Percentiles rank a stretch among this genome's conserved stretches.
phyloP scores from a whole-genome alignment of 129 eudicot species.

The Sambucus nigra region DNA sequence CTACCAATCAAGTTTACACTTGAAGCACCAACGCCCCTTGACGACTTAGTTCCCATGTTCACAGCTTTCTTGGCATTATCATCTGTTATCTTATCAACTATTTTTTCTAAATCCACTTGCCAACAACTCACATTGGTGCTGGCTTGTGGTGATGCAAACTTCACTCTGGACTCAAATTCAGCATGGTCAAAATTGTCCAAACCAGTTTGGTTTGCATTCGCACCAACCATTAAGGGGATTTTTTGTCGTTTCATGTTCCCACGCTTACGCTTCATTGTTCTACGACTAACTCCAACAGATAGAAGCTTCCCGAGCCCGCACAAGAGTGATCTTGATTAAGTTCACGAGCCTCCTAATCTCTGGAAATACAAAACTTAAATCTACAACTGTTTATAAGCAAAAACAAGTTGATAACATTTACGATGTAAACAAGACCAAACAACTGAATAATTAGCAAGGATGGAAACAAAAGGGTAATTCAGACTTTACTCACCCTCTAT shows the following conservation, averaged over 20 bases:
- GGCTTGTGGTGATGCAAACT: constrained; percentile 27
- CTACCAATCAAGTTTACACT: constrained; percentile 27
- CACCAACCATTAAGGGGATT: constrained; percentile 11
- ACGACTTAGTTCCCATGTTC: constrained; percentile 5
- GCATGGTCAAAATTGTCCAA: constrained; percentile 23
- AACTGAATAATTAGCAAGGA: too few species aligned
- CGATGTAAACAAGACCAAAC: too few species aligned
- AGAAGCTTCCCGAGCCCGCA: constrained; percentile 1
- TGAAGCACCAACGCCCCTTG: constrained; percentile 36
- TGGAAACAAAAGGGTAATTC: too few species aligned
- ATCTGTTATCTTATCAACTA: constrained; percentile 8
- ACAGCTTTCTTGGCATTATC: constrained; percentile 12
- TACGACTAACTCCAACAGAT: constrained; percentile 7
- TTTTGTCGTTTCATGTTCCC: constrained; percentile 29
- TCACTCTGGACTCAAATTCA: constrained; percentile 31
- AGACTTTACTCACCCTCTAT: too few species aligned
- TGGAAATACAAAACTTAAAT: not conserved
- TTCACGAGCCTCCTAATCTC: not conserved
- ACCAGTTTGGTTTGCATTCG: constrained; percentile 11
- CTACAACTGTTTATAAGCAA: not conserved
- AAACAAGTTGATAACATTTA: too few species aligned
- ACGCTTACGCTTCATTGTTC: constrained; percentile 60
- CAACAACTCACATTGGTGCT: constrained; percentile 13
- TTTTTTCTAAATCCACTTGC: constrained; percentile 1
- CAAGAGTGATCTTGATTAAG: too few species aligned